Base-by-base conservation (phyloP, 2,329 filamentous ascomycete genomes). In the Septoria linicola region DNA sequence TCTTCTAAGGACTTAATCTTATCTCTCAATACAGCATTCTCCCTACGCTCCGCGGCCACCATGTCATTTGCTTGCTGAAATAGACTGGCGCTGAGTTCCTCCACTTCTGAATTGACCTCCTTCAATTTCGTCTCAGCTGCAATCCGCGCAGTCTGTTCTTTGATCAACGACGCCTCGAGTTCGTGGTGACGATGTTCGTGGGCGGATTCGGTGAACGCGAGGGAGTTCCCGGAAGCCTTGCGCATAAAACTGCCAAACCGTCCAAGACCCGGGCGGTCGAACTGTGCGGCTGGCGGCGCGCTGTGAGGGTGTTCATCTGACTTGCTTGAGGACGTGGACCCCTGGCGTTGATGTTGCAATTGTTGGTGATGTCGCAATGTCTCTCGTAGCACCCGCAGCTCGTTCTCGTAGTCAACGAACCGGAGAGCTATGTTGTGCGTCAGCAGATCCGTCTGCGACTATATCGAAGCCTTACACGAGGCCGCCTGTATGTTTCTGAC, bases 41-140 rank as follows among this genome's bases (percentile, higher is more conserved):
- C 85, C 50, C 82, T 79, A 36, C 88, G 75, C 74, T 93, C 88
- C 14, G 79, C 76, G 2, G 88, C 87, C 16, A 93, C 88, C 88
- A 93, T 93, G 71, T 90, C 83, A 68, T 93, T 93, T 44, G 88
- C 88, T 73, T 91, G 84, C 72, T 88, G 83, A 68, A 93, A 93
- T 47, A 93, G 73, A 43, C 79, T 80, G 16, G 81, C 85, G 63
- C 81, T 88, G 58, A 93, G 74, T 71, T 93, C 88, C 70, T 92
- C 88, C 16, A 92, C 79, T 73, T 93, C 88, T 10, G 74, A 77
- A 63, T 81, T 84, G 43, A 87, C 85, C 42, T 82, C 80, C 57
- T 77, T 77, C 16, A 89, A 73, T 55, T 81, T 79, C 42, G 79
- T 79, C 71, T 93, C 88, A 1, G 88, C 88, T 44, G 82, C 80